Evolutionary conservation across 768 basidiomycete genomes (phyloP), one percentile per base, ranked within the genome.

Genomic region (Russula vinacea): DNA sequence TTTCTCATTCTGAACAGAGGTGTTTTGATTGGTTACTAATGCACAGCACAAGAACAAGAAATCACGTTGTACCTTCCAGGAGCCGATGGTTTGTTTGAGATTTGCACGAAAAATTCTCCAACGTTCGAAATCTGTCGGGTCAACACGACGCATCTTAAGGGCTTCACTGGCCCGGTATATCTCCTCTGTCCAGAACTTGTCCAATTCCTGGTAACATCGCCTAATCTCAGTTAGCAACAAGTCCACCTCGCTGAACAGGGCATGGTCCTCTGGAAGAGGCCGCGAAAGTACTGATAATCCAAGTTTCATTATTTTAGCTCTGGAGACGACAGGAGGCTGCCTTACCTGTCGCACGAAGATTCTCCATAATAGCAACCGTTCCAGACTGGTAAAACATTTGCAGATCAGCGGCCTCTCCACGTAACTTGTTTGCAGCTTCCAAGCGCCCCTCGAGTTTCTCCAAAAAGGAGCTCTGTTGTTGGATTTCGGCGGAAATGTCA

Each of bases 141-240:
- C 44, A 8, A 58, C 44, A 14, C 44, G 44, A 22, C 45, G 32
- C 3, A 19, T 47, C 57, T 47, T 2, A 2, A 58, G 44, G 4
- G 57, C 45, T 35, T 58, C 39, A 13, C 45, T 19, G 0, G 33
- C 57, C 16, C 44, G 57, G 2, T 2, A 11, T 44, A 57, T 57
- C 42, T 47, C 56, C 8, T 57, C 42, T 7, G 19, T 32, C 40
- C 56, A 56, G 26, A 57, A 57, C 13, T 57, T 57, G 7, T 45
- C 16, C 44, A 47, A 55, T 5, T 57, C 56, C 26, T n/a, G 8
- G 42, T 45, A 57, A 35, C 56, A 57, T n/a, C 17, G 42, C n/a
- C n/a, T 17, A 22, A 57, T 45, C 42, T 44, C 42, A 42, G 10
- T 11, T 3, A 57, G 56, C 32, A 33, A 44, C 33, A 58, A 32